Conservation (phyloP, 2,329 filamentous ascomycete species). For the Neofusicoccum sp. region DNA sequence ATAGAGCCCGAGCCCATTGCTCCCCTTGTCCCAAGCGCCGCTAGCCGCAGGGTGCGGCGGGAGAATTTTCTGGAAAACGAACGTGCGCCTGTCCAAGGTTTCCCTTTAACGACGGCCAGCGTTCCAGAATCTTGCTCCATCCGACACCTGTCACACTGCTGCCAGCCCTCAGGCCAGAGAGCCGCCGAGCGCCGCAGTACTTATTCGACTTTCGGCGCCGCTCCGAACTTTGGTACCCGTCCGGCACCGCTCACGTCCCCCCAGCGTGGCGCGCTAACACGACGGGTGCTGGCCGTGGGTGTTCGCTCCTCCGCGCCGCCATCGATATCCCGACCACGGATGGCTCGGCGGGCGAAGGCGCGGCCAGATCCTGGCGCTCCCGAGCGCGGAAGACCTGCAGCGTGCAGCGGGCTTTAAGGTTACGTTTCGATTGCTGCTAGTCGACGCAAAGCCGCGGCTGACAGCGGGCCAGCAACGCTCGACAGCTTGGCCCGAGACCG, state of each 20-base stretch:
- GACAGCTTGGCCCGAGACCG: not conserved
- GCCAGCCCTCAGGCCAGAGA: not conserved
- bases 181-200: not conserved
- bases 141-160: constrained; percentile 9
- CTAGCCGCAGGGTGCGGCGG: constrained; percentile 10
- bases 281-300: not conserved
- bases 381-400: constrained; percentile 19
- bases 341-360: constrained; percentile 15
- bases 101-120: constrained; percentile 16
- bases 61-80: constrained; percentile 20
- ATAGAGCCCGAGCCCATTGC: not conserved
- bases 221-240: not conserved
- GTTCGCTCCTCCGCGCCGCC: not conserved
- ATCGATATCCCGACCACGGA: constrained; percentile 15
- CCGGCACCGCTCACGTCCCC: not conserved
- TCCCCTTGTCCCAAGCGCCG: constrained; percentile 15
- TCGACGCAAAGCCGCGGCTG: constrained; percentile 11
- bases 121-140: constrained; percentile 15
- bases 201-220: not conserved
- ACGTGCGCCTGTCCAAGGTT: constrained; percentile 14
- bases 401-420: constrained; percentile 15
- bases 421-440: constrained; percentile 14
- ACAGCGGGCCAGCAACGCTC: constrained; percentile 9
- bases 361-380: constrained; percentile 19
- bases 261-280: constrained; percentile 12